Conservation (phyloP, 1,284 basidiomycete species). For the Ceratobasidium papillatum region DNA sequence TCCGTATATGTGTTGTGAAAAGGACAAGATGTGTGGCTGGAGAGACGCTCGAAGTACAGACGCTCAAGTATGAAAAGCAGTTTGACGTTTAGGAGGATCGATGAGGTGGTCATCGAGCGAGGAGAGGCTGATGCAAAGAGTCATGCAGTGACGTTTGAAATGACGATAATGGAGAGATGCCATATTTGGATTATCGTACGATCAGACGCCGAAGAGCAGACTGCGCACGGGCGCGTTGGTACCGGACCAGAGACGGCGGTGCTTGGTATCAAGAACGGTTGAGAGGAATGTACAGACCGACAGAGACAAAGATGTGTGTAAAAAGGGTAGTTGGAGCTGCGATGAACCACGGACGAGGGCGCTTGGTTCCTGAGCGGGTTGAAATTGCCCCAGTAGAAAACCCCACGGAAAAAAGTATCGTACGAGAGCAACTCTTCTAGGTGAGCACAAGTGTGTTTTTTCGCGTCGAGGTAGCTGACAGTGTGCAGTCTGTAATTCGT, state of each 20-base stretch:
- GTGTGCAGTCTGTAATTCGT: background rate
- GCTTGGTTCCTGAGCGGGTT: slow-evolving; percentile 3
- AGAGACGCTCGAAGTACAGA: too few relatives aligned
- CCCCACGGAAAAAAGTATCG: slow-evolving; percentile 14
- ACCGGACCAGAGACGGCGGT: background rate
- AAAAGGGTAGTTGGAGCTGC: background rate
- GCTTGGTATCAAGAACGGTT: background rate
- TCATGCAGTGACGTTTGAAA: background rate
- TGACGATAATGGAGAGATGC: background rate
- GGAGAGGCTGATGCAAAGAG: background rate
- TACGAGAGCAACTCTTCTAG: slow-evolving; percentile 19
- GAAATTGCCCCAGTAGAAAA: slow-evolving; percentile 10
- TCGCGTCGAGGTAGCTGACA: background rate
- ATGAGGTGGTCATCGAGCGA: background rate
- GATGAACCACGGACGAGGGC: background rate
- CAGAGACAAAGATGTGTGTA: background rate
- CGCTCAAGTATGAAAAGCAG: too few relatives aligned
- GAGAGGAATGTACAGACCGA: background rate
- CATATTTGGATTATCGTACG: slow-evolving; percentile 7
- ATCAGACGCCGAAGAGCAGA: background rate
- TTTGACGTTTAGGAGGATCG: background rate
- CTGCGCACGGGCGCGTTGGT: background rate
- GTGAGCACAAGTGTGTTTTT: background rate
- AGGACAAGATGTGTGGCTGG: too few relatives aligned
- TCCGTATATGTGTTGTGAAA: too few relatives aligned